A percentile compares a stretch with the other conserved stretches of the same genome.
phyloP scores from a whole-genome alignment of 371 early-diverging fungal genomes.

The Saksenaea vasiformis region DNA sequence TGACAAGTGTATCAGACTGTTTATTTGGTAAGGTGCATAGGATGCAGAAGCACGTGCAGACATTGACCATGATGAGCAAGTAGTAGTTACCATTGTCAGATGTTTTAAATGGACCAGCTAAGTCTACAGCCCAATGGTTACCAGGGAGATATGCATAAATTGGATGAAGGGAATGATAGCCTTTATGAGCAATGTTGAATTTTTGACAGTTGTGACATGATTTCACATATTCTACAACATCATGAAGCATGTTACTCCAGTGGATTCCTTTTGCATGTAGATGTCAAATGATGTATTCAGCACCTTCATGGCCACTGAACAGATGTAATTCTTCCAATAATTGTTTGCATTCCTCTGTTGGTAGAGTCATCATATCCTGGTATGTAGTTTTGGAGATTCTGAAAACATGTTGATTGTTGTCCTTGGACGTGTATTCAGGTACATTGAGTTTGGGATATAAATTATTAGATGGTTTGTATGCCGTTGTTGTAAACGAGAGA shows the following conservation, averaged over 20 bases:
- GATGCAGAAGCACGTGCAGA: constrained; percentile 26
- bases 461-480: background rate
- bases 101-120: constrained; percentile 6
- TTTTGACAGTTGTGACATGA: constrained; percentile 16
- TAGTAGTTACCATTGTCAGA: constrained; percentile 14
- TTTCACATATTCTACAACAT: constrained; percentile 4
- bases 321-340: background rate
- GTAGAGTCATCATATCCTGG: background rate
- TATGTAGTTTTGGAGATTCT: background rate
- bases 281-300: background rate
- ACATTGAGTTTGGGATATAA: too few relatives aligned
- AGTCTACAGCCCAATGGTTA: constrained; percentile 20
- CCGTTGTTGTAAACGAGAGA: too few relatives aligned
- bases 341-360: background rate
- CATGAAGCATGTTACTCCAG: constrained; percentile 7
- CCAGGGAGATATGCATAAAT: constrained; percentile 17
- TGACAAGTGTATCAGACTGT: constrained; percentile 16
- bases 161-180: constrained; percentile 14
- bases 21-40: constrained; percentile 24
- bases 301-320: background rate
- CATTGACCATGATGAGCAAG: constrained; percentile 22
- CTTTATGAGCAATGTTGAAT: constrained; percentile 12
- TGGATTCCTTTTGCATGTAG: background rate
- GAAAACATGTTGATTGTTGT: too few relatives aligned
- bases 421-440: too few relatives aligned